These are phyloP conservation scores for Oenanthe sinensis DNA, from an alignment of 129 eudicot species.

Conservation along the genomic window DNA sequence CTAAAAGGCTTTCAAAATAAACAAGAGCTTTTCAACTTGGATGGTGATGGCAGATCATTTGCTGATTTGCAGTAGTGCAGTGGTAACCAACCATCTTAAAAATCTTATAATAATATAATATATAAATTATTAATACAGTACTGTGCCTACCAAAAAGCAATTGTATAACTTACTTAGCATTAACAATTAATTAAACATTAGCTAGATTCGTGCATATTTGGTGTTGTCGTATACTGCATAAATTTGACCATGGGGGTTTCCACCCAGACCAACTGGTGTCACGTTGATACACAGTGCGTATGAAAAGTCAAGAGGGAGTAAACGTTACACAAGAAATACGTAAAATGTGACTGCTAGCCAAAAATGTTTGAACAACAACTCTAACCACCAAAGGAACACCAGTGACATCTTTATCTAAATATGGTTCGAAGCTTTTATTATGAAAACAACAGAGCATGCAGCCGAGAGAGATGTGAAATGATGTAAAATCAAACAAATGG, in stretches of 20 bases:
- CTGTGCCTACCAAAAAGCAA: not conserved
- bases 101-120: not conserved
- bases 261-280: too few species aligned
- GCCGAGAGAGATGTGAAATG: slow-evolving; percentile 26
- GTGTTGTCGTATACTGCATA: not conserved
- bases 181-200: not conserved
- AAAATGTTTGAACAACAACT: slow-evolving; percentile 37
- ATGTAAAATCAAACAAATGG: slow-evolving; percentile 9
- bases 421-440: slow-evolving; percentile 38
- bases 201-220: not conserved
- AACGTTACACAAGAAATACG: not conserved
- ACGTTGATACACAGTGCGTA: not conserved
- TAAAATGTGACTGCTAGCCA: not conserved
- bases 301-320: not conserved
- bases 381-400: slow-evolving; percentile 37
- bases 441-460: slow-evolving; percentile 41
- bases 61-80: not conserved
- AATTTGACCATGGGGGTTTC: too few species aligned
- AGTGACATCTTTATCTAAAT: slow-evolving; percentile 34
- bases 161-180: not conserved
- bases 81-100: not conserved
- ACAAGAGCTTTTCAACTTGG: not conserved
- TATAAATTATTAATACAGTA: too few species aligned
- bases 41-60: not conserved
- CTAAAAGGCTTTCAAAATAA: not conserved